phyloP scores from a whole-genome alignment of 2,329 filamentous ascomycete genomes.

The Cladophialophora carrionii region DNA sequence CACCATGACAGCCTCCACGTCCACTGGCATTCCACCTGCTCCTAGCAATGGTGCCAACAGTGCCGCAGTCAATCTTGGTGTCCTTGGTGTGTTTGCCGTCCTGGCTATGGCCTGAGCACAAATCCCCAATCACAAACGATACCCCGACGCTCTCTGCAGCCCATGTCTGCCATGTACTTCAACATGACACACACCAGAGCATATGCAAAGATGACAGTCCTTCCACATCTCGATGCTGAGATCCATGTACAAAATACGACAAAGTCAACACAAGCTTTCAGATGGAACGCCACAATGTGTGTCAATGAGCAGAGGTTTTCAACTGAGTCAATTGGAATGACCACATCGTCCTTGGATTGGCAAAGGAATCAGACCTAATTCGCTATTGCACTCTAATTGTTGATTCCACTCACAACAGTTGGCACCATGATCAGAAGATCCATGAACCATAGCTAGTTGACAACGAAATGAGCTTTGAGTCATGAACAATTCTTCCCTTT shows the following conservation, averaged over 20 bases:
- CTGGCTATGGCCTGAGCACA: slow-evolving; percentile 32
- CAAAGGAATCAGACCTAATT: slow-evolving; percentile 21
- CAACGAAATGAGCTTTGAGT: slow-evolving; percentile 24
- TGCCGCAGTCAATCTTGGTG: slow-evolving; percentile 81
- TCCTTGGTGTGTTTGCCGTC: slow-evolving; percentile 33
- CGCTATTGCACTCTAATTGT: slow-evolving; percentile 24
- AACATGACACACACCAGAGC: slow-evolving; percentile 29
- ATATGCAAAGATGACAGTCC: slow-evolving; percentile 27
- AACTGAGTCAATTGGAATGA: slow-evolving; percentile 29
- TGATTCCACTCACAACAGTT: slow-evolving; percentile 24
- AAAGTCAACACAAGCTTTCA: slow-evolving; percentile 23
- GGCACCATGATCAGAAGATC: slow-evolving; percentile 23
- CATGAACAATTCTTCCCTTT: slow-evolving; percentile 6
- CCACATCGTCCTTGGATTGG: slow-evolving; percentile 25
- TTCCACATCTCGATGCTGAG: slow-evolving; percentile 23
- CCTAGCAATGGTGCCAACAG: slow-evolving; percentile 62
- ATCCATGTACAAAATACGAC: slow-evolving; percentile 18
- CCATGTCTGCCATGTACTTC: slow-evolving; percentile 32
- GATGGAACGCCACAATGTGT: background rate
- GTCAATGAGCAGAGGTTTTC: slow-evolving; percentile 18
- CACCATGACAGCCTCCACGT: slow-evolving; percentile 20
- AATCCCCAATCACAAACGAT: slow-evolving; percentile 17
- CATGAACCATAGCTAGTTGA: slow-evolving; percentile 24
- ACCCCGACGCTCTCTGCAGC: slow-evolving; percentile 35
- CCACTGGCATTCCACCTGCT: slow-evolving; percentile 29